Evolutionary conservation across 306 rosid species (phyloP), one percentile per base, ranked within the genome.

Genomic region (Crotalaria pallida): DNA sequence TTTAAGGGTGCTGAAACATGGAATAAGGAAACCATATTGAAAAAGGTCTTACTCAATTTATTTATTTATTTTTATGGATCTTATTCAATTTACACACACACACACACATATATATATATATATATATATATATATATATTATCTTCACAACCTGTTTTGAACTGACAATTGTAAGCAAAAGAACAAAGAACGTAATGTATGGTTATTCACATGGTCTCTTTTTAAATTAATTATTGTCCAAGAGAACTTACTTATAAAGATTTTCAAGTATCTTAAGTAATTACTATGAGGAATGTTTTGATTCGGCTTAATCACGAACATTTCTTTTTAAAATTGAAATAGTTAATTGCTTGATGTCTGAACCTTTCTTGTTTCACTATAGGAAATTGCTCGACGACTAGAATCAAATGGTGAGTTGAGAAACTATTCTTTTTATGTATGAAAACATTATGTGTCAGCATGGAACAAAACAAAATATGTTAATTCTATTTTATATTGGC

Each of bases 11-110:
- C 83, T 33, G 87, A 81, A 57, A 84, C 92, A 55, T 89, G 96
- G 96, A 83, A 86, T 75, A 86, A 73, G 80, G 90, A 89, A 87
- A 86, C 92, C 45, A 67, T 84, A 15, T 62, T 84, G 73, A 84
- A 84, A 69, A 73, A 48, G 88, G 91, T 66, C 17, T 4, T 52
- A 13, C 13, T 6, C 22, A 5, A 12, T 33, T 45, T n/a, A 9
- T 7, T 5, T 10, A 17, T 40, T n/a, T n/a, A n/a, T n/a, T n/a
- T n/a, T n/a, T n/a, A n/a, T n/a, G n/a, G 88, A 89, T 66, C 17
- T 4, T 52, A 48, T 45, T 12, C 18, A 29, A 6, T 31, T 2
- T 6, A 31, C 1, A 31, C 36, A 31, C 5, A 27, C 5, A 34
- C 5, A 27, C 5, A 27, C 5, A 27, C 5, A 27, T 27, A 27